Evolutionary conservation across 179 eudicot species (phyloP).

Genomic region (Spinacia oleracea): DNA sequence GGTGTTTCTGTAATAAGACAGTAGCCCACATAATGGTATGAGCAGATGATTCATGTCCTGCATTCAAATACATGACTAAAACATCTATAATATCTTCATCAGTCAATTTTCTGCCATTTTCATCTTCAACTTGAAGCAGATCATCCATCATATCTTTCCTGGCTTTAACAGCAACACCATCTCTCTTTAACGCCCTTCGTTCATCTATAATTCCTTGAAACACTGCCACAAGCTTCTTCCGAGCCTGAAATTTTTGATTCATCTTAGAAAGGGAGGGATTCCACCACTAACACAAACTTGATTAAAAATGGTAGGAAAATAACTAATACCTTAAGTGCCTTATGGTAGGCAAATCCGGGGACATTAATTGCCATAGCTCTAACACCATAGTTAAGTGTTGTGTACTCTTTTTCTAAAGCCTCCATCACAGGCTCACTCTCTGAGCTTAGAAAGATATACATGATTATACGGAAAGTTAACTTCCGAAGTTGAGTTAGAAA

Average conservation of each 20-base stretch:
- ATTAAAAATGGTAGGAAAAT: neutral
- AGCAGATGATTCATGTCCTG: slow-evolving; percentile 95
- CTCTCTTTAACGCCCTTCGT: slow-evolving; percentile 44
- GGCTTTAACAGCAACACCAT: slow-evolving; percentile 17
- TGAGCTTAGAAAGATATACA: slow-evolving; percentile 72
- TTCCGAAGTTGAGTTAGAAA: slow-evolving; percentile 57
- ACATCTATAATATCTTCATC: slow-evolving; percentile 84
- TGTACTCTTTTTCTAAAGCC: slow-evolving; percentile 67
- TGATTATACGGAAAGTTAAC: slow-evolving; percentile 67
- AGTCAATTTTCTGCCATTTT: slow-evolving; percentile 55
- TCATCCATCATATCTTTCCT: slow-evolving; percentile 82
- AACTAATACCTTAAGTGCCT: slow-evolving; percentile 56
- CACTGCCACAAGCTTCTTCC: slow-evolving; percentile 59
- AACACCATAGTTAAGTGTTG: slow-evolving; percentile 61
- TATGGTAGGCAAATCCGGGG: slow-evolving; percentile 79
- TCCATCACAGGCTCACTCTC: slow-evolving; percentile 57
- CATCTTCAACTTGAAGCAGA: slow-evolving; percentile 62
- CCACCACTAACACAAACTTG: neutral
- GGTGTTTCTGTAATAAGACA: slow-evolving; percentile 58
- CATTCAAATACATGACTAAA: slow-evolving; percentile 76
- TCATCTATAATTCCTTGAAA: slow-evolving; percentile 53
- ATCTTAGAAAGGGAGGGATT: neutral
- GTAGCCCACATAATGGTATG: slow-evolving; percentile 84
- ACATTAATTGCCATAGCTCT: slow-evolving; percentile 80
- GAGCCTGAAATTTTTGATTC: slow-evolving; percentile 39